phyloP scores from a whole-genome alignment of 345 rosid genomes.

The Syzygium aqueum region DNA sequence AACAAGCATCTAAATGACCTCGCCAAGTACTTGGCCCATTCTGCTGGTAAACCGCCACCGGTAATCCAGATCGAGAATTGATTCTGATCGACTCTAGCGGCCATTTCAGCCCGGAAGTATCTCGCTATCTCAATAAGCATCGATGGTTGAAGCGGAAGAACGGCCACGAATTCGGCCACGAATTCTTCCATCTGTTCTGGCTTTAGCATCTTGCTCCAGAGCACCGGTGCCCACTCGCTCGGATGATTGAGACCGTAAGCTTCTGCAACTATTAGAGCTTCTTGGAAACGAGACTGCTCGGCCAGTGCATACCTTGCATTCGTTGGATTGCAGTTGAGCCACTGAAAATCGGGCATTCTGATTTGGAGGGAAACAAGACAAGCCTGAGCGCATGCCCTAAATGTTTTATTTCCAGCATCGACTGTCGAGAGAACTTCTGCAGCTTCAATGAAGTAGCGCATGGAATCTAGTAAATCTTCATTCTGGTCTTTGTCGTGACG shows the following conservation, averaged over 20 bases:
- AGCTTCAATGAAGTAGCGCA: conserved; percentile 92
- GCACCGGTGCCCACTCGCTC: conserved; percentile 86
- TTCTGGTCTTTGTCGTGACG: conserved; percentile 78
- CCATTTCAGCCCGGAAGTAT: conserved; percentile 81
- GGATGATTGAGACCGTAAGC: conserved; percentile 96
- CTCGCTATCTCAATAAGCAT: conserved; percentile 83
- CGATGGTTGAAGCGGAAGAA: conserved; percentile 82
- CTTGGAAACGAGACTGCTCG: conserved; percentile 89
- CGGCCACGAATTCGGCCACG: conserved; percentile 89
- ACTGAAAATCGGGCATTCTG: conserved; percentile 87
- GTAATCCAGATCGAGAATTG: conserved; percentile 95
- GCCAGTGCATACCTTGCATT: conserved; percentile 83
- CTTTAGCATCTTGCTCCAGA: conserved; percentile 93
- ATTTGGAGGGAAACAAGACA: conserved; percentile 95
- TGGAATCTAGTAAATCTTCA: conserved; percentile 88
- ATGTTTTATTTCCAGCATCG: conserved; percentile 94
- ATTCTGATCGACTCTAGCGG: conserved; percentile 92
- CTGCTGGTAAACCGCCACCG: conserved; percentile 88
- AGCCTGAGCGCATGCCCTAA: conserved; percentile 80
- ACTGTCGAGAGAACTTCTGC: conserved; percentile 89
- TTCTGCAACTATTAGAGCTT: conserved; percentile 94
- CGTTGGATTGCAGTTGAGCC: conserved; percentile 82
- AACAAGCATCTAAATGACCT: conserved; percentile 90
- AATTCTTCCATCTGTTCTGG: conserved; percentile 87
- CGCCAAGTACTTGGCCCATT: conserved; percentile 86